Conservation (phyloP, 179 eudicot genomes). For the Camellia oleifera region DNA sequence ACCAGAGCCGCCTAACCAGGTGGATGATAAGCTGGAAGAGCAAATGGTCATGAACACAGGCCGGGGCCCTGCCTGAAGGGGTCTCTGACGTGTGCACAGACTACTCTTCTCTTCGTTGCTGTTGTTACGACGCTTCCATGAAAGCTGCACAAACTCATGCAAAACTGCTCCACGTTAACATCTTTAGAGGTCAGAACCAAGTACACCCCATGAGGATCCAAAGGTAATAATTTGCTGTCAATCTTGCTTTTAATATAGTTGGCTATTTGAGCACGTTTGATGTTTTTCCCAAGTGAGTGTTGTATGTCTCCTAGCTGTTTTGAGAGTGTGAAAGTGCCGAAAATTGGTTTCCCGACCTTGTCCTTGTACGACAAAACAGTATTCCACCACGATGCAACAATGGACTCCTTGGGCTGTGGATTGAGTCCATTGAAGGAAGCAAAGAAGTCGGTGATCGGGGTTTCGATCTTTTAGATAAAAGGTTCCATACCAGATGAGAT, state of each 20-base stretch:
- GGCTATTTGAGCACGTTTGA: constrained; percentile 20
- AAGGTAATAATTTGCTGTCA: neutral
- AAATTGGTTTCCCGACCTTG: constrained; percentile 9
- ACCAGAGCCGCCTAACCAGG: constrained; percentile 13
- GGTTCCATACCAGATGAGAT: constrained; percentile 24
- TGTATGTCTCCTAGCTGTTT: constrained; percentile 10
- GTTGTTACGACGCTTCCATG: neutral
- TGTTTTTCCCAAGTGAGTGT: constrained; percentile 18
- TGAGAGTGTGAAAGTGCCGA: neutral
- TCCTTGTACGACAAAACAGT: constrained; percentile 16
- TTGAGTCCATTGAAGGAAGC: constrained; percentile 9
- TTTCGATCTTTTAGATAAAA: constrained; percentile 6
- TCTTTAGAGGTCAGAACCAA: constrained; percentile 20
- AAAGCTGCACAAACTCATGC: constrained; percentile 18
- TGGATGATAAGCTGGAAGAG: constrained; percentile 20
- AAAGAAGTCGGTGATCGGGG: constrained; percentile 20
- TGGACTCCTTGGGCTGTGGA: neutral
- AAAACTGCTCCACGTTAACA: constrained; percentile 16
- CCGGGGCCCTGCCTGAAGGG: constrained; percentile 23
- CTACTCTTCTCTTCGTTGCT: neutral
- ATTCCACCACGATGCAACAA: constrained; percentile 16
- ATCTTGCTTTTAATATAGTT: constrained; percentile 19
- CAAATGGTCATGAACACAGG: constrained; percentile 23
- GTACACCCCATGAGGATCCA: constrained; percentile 20
- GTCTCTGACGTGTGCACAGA: constrained; percentile 21